phyloP scores from a whole-genome alignment of 2,329 filamentous ascomycete genomes.

The Scedosporium boydii region DNA sequence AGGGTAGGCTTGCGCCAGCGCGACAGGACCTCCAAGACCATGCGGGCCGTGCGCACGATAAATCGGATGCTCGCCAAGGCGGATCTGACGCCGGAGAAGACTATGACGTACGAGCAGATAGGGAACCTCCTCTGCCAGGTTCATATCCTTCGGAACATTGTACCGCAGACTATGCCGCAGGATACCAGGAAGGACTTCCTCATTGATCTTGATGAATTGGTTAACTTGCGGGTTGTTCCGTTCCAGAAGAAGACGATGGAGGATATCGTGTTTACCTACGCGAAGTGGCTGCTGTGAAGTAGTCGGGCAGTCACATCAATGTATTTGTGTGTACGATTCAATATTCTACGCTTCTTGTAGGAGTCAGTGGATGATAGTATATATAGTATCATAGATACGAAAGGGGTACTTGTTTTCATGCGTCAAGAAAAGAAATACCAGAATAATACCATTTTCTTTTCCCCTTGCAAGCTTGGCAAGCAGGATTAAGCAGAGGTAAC shows the following conservation, averaged over 20 bases:
- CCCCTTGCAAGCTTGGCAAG: not conserved
- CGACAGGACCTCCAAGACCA: constrained; percentile 57
- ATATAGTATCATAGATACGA: not conserved
- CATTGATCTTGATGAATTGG: constrained; percentile 78
- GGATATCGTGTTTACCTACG: constrained; percentile 84
- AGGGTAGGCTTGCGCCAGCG: constrained; percentile 58
- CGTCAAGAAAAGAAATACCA: constrained; percentile 1
- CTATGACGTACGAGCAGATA: constrained; percentile 84
- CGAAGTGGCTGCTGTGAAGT: constrained; percentile 52
- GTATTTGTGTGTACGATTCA: not conserved
- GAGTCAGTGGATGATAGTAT: not conserved
- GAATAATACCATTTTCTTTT: not conserved
- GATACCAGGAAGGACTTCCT: constrained; percentile 76
- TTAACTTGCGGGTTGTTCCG: constrained; percentile 71
- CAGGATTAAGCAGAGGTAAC: not conserved
- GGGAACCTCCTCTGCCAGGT: constrained; percentile 85
- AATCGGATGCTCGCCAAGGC: constrained; percentile 68
- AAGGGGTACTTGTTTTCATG: too few species aligned
- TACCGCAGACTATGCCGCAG: constrained; percentile 50
- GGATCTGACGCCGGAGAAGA: constrained; percentile 48
- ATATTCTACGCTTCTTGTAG: too few species aligned
- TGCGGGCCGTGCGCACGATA: constrained; percentile 77
- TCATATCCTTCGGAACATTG: constrained; percentile 67
- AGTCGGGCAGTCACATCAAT: too few species aligned
- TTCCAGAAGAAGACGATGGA: constrained; percentile 71